Evolutionary conservation across 2,329 filamentous ascomycete genomes (phyloP).

Genomic region (Volutella citrinella): DNA sequence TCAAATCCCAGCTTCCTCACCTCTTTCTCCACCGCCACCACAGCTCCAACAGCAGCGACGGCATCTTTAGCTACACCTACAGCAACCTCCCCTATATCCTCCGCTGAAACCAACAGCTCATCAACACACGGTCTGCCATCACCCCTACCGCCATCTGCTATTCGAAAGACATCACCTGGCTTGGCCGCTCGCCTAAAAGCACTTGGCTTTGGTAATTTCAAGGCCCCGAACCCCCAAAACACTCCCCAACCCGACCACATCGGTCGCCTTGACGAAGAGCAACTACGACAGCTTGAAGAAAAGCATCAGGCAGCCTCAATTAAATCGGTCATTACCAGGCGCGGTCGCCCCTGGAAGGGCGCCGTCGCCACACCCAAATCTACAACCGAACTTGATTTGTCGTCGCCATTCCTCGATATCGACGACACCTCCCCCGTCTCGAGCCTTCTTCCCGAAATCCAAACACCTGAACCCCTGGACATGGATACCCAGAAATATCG

Average conservation of each 20-base stretch:
- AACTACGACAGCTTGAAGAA: slow-evolving; percentile 67
- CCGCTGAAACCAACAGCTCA: too few relatives aligned
- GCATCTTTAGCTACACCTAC: slow-evolving; percentile 14
- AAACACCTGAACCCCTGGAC: slow-evolving; percentile 46
- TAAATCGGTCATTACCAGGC: slow-evolving; percentile 54
- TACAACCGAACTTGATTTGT: slow-evolving; percentile 20
- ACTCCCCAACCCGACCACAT: slow-evolving; percentile 44
- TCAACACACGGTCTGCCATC: too few relatives aligned
- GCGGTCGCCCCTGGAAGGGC: slow-evolving; percentile 71
- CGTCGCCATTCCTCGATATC: slow-evolving; percentile 23
- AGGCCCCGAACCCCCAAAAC: slow-evolving; percentile 30
- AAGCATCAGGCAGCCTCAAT: slow-evolving; percentile 58
- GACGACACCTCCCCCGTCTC: slow-evolving; percentile 24
- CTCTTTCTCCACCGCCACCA: slow-evolving; percentile 16
- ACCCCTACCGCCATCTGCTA: slow-evolving; percentile 25
- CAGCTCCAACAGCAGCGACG: slow-evolving; percentile 13
- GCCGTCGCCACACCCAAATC: slow-evolving; percentile 41
- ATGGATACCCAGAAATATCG: slow-evolving; percentile 75
- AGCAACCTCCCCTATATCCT: slow-evolving; percentile 10
- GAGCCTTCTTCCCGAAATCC: slow-evolving; percentile 50
- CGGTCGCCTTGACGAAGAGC: slow-evolving; percentile 67
- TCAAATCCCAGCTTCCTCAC: slow-evolving; percentile 23
- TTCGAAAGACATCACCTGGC: slow-evolving; percentile 61
- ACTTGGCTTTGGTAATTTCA: slow-evolving; percentile 54
- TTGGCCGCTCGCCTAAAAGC: slow-evolving; percentile 64